Conservation (phyloP, 495 filamentous ascomycete species). For the Sordaria brevicollis region DNA sequence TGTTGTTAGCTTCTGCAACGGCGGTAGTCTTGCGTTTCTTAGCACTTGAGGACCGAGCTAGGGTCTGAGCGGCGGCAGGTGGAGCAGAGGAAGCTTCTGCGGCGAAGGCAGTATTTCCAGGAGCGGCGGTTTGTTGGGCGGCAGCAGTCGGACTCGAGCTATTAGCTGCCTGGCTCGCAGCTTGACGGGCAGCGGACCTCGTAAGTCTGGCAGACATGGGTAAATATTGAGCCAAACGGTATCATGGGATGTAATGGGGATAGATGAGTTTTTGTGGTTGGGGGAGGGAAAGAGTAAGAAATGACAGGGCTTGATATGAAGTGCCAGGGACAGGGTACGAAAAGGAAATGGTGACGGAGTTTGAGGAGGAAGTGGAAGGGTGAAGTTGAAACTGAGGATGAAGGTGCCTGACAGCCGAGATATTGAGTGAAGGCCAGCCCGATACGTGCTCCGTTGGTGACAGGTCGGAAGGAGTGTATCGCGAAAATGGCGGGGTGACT, state of each 20-base stretch:
- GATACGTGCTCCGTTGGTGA: background rate
- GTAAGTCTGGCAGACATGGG: conserved; percentile 83
- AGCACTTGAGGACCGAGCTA: conserved; percentile 14
- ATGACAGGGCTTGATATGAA: background rate
- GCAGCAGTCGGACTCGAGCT: conserved; percentile 29
- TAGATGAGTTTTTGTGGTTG: background rate
- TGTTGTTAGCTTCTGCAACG: conserved; percentile 9
- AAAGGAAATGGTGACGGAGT: conserved; percentile 1
- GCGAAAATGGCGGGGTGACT: background rate
- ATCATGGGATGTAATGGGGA: conserved; percentile 5
- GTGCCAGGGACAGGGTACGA: background rate
- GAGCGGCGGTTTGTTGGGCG: conserved; percentile 30
- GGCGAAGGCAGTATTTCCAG: background rate
- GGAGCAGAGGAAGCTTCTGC: conserved; percentile 22
- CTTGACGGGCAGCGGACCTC: conserved; percentile 68
- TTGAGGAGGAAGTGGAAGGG: background rate
- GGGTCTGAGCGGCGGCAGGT: conserved; percentile 32
- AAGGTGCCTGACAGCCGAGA: background rate
- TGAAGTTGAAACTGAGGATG: background rate
- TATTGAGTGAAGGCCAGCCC: background rate
- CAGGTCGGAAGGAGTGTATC: background rate
- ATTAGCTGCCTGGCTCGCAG: conserved; percentile 46
- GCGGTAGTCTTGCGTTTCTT: conserved; percentile 31
- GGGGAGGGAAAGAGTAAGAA: background rate
- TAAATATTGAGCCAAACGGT: conserved; percentile 23